Evolutionary conservation across 345 rosid genomes (phyloP), one percentile per base, ranked within the genome.

Genomic region (Carallia pectinifolia): DNA sequence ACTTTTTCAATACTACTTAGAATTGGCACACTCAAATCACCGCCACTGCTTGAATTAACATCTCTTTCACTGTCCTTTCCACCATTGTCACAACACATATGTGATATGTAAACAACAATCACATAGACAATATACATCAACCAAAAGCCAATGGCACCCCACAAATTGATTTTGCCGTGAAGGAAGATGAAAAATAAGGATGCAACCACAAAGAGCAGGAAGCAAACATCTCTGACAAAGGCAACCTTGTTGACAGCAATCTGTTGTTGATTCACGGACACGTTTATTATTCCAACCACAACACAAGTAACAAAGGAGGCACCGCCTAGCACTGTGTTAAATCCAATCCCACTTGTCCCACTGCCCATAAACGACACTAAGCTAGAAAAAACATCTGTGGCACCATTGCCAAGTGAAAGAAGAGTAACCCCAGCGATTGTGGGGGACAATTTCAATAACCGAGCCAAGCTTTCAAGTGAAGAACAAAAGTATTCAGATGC

Each of bases 351-450:
- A 18, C 75, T 58, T 4, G 88, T 85, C 31, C 76, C 96, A 6
- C 70, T 80, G 33, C 84, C 90, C 71, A 79, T 81, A 80, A 91
- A 85, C 12, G 98, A 89, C 47, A 79, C 97, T 1, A 94, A 47
- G 74, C 90, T 87, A 0, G 98, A 71, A 74, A 93, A 93, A 3
- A 91, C 87, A 84, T 91, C 98, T 0, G 95, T 90, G 3, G 97
- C 93, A 6, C 98, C 98, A 62, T 94, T 91, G 3, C 98, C 97
- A 6, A 94, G 89, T 62, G 98, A 90, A 74, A 94, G 88, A 56
- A 94, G 93, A 36, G 98, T 94, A 34, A 88, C 90, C 23, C 98
- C 97, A 36, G 96, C 91, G 69, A 94, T 85, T 33, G 95, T 84
- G 2, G 98, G 97, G 68, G 97, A 87, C 62, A 94, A 74, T 60